A percentile compares a stretch with the other conserved stretches of the same genome.
phyloP scores from a whole-genome alignment of 768 basidiomycete species.

The Mrakia blollopis region DNA sequence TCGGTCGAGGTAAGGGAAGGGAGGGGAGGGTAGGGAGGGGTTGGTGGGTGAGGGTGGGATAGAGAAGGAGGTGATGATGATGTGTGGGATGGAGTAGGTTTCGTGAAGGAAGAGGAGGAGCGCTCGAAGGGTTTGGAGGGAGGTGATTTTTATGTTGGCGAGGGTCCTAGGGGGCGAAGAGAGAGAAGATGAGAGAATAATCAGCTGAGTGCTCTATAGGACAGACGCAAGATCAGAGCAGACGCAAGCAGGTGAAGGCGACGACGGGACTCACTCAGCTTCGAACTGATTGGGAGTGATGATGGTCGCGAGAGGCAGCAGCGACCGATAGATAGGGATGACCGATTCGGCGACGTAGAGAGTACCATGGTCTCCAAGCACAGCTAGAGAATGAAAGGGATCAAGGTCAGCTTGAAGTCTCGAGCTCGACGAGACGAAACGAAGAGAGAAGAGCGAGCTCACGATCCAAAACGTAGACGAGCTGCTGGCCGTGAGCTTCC shows the following conservation, averaged over 20 bases:
- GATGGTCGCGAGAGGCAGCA: slow-evolving; percentile 73
- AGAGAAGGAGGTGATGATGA: slow-evolving; percentile 89
- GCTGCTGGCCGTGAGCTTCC: slow-evolving; percentile 45
- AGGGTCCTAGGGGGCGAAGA: slow-evolving; percentile 56
- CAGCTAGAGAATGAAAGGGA: slow-evolving; percentile 55
- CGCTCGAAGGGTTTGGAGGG: slow-evolving; percentile 58
- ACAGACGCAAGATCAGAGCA: not conserved
- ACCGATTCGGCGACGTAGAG: slow-evolving; percentile 85
- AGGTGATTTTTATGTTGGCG: slow-evolving; percentile 65
- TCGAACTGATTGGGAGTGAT: slow-evolving; percentile 99
- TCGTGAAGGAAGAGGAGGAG: slow-evolving; percentile 72
- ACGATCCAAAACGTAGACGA: slow-evolving; percentile 92
- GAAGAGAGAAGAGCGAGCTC: slow-evolving; percentile 42
- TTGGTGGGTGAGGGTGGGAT: slow-evolving; percentile 46
- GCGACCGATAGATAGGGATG: slow-evolving; percentile 73
- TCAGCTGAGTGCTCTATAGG: not conserved
- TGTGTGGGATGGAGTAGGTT: slow-evolving; percentile 70
- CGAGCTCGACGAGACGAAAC: not conserved
- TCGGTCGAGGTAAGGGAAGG: slow-evolving; percentile 10
- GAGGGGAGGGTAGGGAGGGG: slow-evolving; percentile 19
- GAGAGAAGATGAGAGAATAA: not conserved
- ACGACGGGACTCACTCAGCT: slow-evolving; percentile 63
- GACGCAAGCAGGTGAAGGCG: not conserved
- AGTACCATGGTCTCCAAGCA: slow-evolving; percentile 84
- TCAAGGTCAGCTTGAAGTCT: too few relatives aligned